These are phyloP conservation scores for Yarrowia sp. DNA, from an alignment of 805 yeast species.

Conservation along the genomic window DNA sequence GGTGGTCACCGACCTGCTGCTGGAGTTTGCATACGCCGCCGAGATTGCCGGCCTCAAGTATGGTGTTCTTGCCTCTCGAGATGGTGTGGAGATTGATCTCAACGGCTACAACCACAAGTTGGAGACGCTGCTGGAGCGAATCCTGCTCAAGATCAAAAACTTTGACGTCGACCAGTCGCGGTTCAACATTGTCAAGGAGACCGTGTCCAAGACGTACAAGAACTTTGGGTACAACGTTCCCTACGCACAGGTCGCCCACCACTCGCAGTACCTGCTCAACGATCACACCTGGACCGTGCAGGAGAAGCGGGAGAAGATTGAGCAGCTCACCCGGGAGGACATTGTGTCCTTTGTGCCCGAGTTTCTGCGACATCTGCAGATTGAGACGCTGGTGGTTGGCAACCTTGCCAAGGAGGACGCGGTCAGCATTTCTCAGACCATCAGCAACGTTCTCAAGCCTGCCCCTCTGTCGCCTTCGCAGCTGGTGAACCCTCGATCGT, in stretches of 20 bases:
- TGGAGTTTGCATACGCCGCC: constrained; percentile 83
- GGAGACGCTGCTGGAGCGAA: constrained; percentile 63
- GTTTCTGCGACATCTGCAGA: constrained; percentile 64
- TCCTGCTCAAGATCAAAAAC: constrained; percentile 60
- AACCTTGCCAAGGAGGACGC: constrained; percentile 68
- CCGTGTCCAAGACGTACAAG: constrained; percentile 63
- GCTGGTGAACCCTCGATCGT: constrained; percentile 55
- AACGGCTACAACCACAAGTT: constrained; percentile 87
- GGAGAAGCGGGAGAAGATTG: constrained; percentile 63
- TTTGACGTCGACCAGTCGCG: constrained; percentile 63
- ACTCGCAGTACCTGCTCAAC: constrained; percentile 68
- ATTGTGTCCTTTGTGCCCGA: constrained; percentile 60
- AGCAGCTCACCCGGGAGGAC: constrained; percentile 57
- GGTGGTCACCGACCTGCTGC: constrained; percentile 74
- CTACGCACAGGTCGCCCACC: constrained; percentile 73
- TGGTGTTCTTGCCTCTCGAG: constrained; percentile 64
- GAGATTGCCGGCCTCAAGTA: constrained; percentile 76
- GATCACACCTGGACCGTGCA: constrained; percentile 71
- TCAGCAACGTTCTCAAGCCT: constrained; percentile 53
- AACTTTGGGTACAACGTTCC: constrained; percentile 80
- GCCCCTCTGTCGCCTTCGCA: constrained; percentile 56
- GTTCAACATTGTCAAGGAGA: constrained; percentile 72
- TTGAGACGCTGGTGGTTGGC: constrained; percentile 80
- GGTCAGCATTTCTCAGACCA: constrained; percentile 55
- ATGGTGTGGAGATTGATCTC: constrained; percentile 72